Percentiles rank a stretch among this genome's conserved stretches.
Conservation (phyloP, 768 basidiomycete genomes). For the Termitomyces sp. region DNA sequence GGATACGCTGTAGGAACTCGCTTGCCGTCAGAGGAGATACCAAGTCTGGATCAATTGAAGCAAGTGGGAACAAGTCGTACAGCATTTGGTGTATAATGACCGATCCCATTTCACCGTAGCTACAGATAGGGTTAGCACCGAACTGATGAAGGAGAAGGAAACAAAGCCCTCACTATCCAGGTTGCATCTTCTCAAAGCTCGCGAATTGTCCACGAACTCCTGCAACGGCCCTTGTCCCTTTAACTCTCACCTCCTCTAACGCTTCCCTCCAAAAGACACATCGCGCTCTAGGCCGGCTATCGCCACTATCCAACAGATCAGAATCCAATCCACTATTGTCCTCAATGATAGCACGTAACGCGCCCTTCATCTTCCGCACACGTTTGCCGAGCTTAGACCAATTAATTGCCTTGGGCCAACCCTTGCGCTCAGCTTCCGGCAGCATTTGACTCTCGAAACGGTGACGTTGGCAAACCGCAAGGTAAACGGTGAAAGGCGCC, state of each 20-base stretch:
- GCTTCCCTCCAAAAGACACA: constrained; percentile 69
- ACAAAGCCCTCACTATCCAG: constrained; percentile 70
- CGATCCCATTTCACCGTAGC: constrained; percentile 84
- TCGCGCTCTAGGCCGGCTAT: constrained; percentile 29
- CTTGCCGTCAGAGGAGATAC: constrained; percentile 63
- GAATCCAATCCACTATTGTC: constrained; percentile 26
- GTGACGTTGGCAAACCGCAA: constrained; percentile 72
- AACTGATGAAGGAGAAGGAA: not conserved
- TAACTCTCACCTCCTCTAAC: constrained; percentile 53
- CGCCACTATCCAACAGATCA: constrained; percentile 13
- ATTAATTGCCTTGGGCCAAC: constrained; percentile 75
- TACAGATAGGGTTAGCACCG: constrained; percentile 22
- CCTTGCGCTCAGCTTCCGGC: constrained; percentile 62
- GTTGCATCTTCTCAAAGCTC: constrained; percentile 77
- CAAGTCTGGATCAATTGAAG: constrained; percentile 44
- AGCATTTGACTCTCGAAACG: constrained; percentile 69
- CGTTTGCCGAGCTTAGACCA: constrained; percentile 52
- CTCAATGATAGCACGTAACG: constrained; percentile 46
- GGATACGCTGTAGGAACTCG: constrained; percentile 76
- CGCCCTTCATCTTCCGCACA: constrained; percentile 42
- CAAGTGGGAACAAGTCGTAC: constrained; percentile 67
- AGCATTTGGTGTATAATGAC: constrained; percentile 77
- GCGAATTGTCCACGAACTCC: constrained; percentile 73
- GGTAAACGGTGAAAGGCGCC: constrained; percentile 52
- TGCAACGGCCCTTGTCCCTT: constrained; percentile 59